These are phyloP conservation scores for Annona cherimola DNA, from an alignment of 164 flowering plant species.

Conservation along the genomic window DNA sequence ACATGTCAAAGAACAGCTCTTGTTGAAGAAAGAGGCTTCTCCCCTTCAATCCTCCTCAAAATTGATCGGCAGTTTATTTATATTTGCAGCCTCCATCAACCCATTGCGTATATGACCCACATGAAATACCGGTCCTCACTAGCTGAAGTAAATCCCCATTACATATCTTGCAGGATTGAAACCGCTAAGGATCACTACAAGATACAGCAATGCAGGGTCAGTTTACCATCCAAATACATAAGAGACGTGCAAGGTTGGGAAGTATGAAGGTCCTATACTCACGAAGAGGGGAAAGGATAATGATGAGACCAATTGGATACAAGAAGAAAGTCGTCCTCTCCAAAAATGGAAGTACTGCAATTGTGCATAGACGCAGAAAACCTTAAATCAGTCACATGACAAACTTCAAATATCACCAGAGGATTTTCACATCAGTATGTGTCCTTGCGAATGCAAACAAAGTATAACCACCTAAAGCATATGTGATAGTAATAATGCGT, in stretches of 20 bases:
- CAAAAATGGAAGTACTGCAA: constrained; percentile 88
- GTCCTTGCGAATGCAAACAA: too few species aligned
- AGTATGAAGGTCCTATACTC: constrained; percentile 28
- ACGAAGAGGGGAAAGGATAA: constrained; percentile 81
- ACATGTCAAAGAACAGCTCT: background rate
- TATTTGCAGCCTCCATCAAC: background rate
- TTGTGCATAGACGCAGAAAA: background rate
- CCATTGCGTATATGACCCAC: background rate
- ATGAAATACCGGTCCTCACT: background rate
- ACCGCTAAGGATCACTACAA: constrained; percentile 82
- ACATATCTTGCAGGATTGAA: constrained; percentile 96
- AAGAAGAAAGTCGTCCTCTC: constrained; percentile 93
- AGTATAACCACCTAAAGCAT: too few species aligned
- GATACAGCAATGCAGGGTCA: background rate
- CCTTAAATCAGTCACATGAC: too few species aligned
- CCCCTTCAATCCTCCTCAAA: background rate
- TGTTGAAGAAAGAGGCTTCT: background rate
- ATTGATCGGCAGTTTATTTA: background rate
- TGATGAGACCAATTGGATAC: constrained; percentile 83
- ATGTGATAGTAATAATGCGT: too few species aligned
- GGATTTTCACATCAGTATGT: too few species aligned
- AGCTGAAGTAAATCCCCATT: constrained; percentile 84
- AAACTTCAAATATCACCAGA: too few species aligned
- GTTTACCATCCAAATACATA: background rate
- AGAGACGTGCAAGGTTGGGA: background rate